Conservation (phyloP, 225 moss, liverwort and hornwort genomes). For the Pseudisothecium myosuroides region DNA sequence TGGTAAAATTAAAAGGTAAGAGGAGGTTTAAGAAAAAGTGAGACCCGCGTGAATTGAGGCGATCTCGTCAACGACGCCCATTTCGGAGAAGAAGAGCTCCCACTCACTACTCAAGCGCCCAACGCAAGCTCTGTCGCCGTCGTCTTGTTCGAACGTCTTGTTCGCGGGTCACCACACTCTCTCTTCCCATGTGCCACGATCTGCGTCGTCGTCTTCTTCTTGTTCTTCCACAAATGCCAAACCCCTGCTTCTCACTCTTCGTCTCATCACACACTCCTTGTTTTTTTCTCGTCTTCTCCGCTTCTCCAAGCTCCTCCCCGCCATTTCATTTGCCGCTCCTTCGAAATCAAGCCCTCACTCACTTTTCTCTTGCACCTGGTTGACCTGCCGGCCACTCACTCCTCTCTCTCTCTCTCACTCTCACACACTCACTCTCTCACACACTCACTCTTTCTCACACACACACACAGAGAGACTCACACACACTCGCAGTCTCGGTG, state of each 20-base stretch:
- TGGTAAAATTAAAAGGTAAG: not conserved
- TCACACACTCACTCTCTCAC: too few relatives aligned
- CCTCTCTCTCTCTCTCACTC: not conserved
- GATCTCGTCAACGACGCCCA: constrained; percentile 22
- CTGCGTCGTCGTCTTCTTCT: not conserved
- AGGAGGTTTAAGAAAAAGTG: not conserved
- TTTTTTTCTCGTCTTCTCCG: not conserved
- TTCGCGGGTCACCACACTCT: not conserved
- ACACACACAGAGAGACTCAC: too few relatives aligned
- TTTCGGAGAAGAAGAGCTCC: not conserved
- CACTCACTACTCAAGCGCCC: not conserved
- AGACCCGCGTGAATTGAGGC: not conserved
- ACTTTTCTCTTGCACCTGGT: not conserved
- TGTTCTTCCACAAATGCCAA: not conserved
- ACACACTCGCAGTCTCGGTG: not conserved
- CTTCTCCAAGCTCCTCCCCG: not conserved
- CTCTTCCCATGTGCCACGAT: not conserved
- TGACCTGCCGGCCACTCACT: not conserved
- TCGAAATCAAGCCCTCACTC: not conserved
- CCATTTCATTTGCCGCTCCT: not conserved
- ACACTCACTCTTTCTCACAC: too few relatives aligned
- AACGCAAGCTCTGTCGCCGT: not conserved
- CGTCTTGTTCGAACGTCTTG: not conserved
- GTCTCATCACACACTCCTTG: too few relatives aligned
- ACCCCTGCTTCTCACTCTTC: not conserved